A percentile compares a stretch with the other conserved stretches of the same genome.
These are phyloP conservation scores for Gypsophila paniculata DNA, from an alignment of 179 eudicot genomes.

Conservation along the genomic window DNA sequence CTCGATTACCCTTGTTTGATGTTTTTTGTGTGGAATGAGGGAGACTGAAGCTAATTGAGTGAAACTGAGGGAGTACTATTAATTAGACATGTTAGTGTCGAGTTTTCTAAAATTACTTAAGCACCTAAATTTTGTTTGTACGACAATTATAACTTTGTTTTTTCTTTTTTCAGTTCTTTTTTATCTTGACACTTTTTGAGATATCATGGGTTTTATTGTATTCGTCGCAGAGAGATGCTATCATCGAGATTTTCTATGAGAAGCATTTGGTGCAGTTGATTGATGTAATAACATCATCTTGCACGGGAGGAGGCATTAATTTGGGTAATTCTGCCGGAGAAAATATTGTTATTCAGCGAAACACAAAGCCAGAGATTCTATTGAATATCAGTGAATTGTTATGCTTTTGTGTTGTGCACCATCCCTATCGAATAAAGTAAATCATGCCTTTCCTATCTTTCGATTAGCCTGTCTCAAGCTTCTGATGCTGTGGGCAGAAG, in stretches of 20 bases:
- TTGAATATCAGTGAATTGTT: slow-evolving; percentile 70
- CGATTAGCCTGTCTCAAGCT: slow-evolving; percentile 12
- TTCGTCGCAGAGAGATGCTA: slow-evolving; percentile 67
- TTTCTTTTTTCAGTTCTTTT: slow-evolving; percentile 10
- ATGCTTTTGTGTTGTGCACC: slow-evolving; percentile 87
- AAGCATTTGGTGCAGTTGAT: slow-evolving; percentile 75
- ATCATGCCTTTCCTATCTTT: slow-evolving; percentile 1
- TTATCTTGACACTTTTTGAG: slow-evolving; percentile 3
- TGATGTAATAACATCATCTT: slow-evolving; percentile 69
- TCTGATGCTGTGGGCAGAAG: slow-evolving; percentile 6
- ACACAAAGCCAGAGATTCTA: slow-evolving; percentile 76
- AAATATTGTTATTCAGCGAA: slow-evolving; percentile 25
- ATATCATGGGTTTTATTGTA: slow-evolving; percentile 12
- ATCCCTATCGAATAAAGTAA: slow-evolving; percentile 86
- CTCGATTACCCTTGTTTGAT: neutral
- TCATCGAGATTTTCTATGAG: slow-evolving; percentile 79
- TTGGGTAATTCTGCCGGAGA: slow-evolving; percentile 32
- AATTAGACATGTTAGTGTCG: slow-evolving; percentile 13
- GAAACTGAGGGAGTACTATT: neutral
- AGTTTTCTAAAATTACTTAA: slow-evolving; percentile 18
- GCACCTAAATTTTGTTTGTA: slow-evolving; percentile 27
- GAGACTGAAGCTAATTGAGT: neutral
- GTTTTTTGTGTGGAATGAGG: neutral
- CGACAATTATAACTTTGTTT: slow-evolving; percentile 12
- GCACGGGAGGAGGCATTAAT: slow-evolving; percentile 37